Percentiles rank a stretch among this genome's conserved stretches.
These are phyloP conservation scores for Takashimella koratensis DNA, from an alignment of 1,284 basidiomycete species.

Conservation along the genomic window DNA sequence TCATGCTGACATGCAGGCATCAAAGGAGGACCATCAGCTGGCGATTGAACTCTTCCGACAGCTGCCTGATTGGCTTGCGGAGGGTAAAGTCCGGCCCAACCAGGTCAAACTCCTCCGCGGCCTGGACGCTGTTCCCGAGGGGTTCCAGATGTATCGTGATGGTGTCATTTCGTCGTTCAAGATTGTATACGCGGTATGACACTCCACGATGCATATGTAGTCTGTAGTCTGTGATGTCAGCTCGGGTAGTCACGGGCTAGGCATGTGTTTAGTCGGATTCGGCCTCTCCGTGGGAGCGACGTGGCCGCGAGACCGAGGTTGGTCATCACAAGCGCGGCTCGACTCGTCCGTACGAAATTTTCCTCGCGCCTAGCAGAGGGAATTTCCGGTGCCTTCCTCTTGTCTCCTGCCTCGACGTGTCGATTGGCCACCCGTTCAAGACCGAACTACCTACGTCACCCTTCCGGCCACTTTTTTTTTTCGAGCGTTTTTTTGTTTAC, in stretches of 20 bases:
- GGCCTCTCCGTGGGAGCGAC: no score
- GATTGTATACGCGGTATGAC: background rate
- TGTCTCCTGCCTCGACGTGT: background rate
- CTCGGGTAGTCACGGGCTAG: no score
- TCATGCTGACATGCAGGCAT: background rate
- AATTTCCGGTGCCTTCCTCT: background rate
- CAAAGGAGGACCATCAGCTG: background rate
- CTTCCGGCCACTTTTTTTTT: background rate
- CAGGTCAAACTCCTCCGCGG: background rate
- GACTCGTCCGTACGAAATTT: no score
- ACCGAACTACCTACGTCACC: background rate
- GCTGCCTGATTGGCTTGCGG: background rate
- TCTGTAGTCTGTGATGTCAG: no score
- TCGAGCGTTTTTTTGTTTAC: background rate
- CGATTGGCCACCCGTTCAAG: background rate
- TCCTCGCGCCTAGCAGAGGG: no score
- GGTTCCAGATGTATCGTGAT: background rate
- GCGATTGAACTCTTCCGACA: background rate
- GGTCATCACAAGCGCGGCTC: no score
- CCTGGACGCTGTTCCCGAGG: background rate
- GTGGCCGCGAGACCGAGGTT: no score
- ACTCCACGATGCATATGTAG: no score
- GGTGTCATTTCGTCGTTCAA: background rate
- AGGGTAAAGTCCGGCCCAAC: background rate
- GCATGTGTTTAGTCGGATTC: no score